phyloP scores from a whole-genome alignment of 2,329 filamentous ascomycete species.

The Fusarium oligoseptatum region DNA sequence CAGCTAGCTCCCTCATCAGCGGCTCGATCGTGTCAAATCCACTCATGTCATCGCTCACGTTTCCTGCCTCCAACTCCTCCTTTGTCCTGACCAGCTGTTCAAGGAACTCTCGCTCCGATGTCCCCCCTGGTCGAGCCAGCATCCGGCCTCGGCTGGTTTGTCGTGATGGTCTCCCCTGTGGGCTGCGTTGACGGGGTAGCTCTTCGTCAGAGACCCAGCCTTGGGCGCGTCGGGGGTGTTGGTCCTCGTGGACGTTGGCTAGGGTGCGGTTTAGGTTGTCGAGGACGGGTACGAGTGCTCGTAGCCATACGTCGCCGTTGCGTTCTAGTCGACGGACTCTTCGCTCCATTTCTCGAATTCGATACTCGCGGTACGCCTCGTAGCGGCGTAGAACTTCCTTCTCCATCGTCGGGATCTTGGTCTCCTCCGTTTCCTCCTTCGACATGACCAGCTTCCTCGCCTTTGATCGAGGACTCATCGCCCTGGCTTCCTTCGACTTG shows the following conservation, averaged over 20 bases:
- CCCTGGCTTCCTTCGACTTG: constrained; percentile 37
- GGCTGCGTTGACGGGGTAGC: constrained; percentile 10
- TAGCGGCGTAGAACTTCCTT: constrained; percentile 55
- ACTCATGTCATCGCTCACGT: constrained; percentile 48
- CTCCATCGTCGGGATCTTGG: constrained; percentile 42
- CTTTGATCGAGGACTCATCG: constrained; percentile 36
- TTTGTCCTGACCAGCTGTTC: constrained; percentile 47
- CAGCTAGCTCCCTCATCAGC: constrained; percentile 59
- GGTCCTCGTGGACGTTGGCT: constrained; percentile 32
- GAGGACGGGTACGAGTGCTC: constrained; percentile 60
- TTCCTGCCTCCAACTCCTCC: constrained; percentile 42
- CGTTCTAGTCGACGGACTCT: constrained; percentile 61
- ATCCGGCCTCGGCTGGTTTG: constrained; percentile 36
- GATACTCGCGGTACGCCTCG: constrained; percentile 57
- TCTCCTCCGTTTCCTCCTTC: constrained; percentile 44
- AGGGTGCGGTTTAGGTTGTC: constrained; percentile 58
- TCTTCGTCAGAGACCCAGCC: constrained; percentile 53
- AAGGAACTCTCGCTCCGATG: constrained; percentile 48
- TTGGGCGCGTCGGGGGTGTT: constrained; percentile 29
- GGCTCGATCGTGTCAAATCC: constrained; percentile 59
- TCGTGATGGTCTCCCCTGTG: constrained; percentile 25
- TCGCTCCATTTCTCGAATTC: constrained; percentile 61
- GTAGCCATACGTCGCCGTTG: constrained; percentile 61
- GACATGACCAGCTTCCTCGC: constrained; percentile 36
- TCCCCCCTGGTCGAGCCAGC: constrained; percentile 40